Percentiles rank a stretch among this genome's conserved stretches.
These are phyloP conservation scores for Cinnamomum chago DNA, from an alignment of 164 flowering plant genomes.

Conservation along the genomic window DNA sequence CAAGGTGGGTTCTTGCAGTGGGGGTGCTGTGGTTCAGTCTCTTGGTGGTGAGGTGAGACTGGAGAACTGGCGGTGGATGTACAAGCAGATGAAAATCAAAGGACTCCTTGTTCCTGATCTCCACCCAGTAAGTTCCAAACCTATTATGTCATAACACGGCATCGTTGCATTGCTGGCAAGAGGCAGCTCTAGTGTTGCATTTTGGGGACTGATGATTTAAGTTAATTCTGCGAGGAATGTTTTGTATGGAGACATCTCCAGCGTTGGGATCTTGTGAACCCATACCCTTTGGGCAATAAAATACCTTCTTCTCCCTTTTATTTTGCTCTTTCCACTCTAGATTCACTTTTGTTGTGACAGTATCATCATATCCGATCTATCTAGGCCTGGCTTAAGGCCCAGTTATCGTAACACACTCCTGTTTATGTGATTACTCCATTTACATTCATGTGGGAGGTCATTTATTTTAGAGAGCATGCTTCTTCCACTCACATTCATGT, in stretches of 20 bases:
- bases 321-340: too few relatives aligned
- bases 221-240: neutral
- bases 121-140: slow-evolving; percentile 1
- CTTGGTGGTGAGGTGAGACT: slow-evolving; percentile 92
- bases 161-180: neutral
- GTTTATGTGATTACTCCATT: too few relatives aligned
- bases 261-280: neutral
- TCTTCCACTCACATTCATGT: too few relatives aligned
- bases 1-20: slow-evolving; percentile 86
- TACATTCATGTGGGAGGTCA: too few relatives aligned
- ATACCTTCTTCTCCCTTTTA: neutral
- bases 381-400: too few relatives aligned
- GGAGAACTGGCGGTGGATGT: slow-evolving; percentile 95
- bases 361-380: too few relatives aligned
- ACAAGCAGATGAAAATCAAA: slow-evolving; percentile 71
- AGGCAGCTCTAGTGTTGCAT: slow-evolving; percentile 5
- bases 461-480: too few relatives aligned
- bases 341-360: too few relatives aligned
- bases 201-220: neutral
- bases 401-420: too few relatives aligned
- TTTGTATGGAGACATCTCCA: neutral
- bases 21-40: slow-evolving; percentile 78
- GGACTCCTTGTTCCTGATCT: slow-evolving; percentile 60
- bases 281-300: neutral
- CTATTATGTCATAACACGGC: neutral